These are phyloP conservation scores for Penicillium sp. DNA, from an alignment of 2,329 filamentous ascomycete genomes.

Conservation along the genomic window DNA sequence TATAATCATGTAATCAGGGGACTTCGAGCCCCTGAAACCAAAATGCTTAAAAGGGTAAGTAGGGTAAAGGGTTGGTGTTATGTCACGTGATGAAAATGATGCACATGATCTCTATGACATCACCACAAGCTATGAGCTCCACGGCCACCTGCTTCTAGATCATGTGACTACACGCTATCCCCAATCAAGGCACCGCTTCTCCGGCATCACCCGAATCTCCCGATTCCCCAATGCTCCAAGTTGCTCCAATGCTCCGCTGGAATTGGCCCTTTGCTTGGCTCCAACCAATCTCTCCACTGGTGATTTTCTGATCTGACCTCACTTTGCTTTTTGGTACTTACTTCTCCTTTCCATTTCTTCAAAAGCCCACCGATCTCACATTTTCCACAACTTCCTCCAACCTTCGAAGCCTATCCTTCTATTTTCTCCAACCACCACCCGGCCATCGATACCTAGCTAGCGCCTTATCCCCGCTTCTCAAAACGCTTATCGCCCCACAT, in stretches of 20 bases:
- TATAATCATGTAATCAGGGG: constrained; percentile 27
- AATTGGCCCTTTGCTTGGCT: constrained; percentile 15
- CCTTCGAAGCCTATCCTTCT: not conserved
- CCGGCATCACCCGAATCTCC: constrained; percentile 25
- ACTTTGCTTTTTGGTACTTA: constrained; percentile 18
- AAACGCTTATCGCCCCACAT: constrained; percentile 32
- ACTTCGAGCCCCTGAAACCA: constrained; percentile 21
- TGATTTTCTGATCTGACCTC: constrained; percentile 27
- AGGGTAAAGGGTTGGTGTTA: constrained; percentile 17
- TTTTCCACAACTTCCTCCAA: not conserved
- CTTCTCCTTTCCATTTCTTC: constrained; percentile 10
- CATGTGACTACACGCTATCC: constrained; percentile 15
- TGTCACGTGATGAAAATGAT: constrained; percentile 13
- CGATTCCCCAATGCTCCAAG: constrained; percentile 5
- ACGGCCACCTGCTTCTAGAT: not conserved
- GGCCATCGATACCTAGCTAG: constrained; percentile 11
- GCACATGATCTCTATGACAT: not conserved
- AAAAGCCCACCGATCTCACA: not conserved
- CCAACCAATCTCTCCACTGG: constrained; percentile 26
- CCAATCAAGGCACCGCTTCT: constrained; percentile 11
- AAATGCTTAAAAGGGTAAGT: constrained; percentile 7
- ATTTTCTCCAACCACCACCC: constrained; percentile 1
- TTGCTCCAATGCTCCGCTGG: constrained; percentile 8
- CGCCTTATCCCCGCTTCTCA: constrained; percentile 26
- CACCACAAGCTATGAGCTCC: not conserved